phyloP scores from a whole-genome alignment of 2,329 filamentous ascomycete genomes.

The Pleomassaria siparia region DNA sequence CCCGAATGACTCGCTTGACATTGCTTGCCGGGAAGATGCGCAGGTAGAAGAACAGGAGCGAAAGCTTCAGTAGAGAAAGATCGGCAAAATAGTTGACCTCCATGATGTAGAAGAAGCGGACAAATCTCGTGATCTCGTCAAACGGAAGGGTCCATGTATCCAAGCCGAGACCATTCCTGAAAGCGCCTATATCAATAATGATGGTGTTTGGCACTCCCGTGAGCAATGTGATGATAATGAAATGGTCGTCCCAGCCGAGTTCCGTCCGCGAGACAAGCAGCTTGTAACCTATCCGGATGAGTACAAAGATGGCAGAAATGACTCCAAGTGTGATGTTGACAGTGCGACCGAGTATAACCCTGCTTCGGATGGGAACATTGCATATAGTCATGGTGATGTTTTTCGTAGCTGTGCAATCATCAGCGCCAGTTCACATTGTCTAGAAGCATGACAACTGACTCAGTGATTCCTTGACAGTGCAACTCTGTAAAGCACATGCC shows the following conservation, averaged over 20 bases:
- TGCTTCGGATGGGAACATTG: constrained; percentile 41
- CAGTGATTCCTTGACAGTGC: constrained; percentile 13
- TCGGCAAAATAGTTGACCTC: neutral
- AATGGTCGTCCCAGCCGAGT: constrained; percentile 45
- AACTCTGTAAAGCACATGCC: constrained; percentile 10
- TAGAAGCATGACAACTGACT: constrained; percentile 5
- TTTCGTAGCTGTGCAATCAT: constrained; percentile 39
- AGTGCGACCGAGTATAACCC: constrained; percentile 31
- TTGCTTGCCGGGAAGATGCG: constrained; percentile 34
- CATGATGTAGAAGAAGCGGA: neutral
- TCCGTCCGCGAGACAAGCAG: constrained; percentile 34
- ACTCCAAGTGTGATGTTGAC: constrained; percentile 38
- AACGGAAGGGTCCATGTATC: constrained; percentile 1
- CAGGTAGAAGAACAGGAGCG: constrained; percentile 38
- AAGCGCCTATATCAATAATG: constrained; percentile 21
- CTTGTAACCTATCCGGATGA: constrained; percentile 43
- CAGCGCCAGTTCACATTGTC: constrained; percentile 1
- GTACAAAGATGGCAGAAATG: constrained; percentile 37
- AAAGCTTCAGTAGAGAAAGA: constrained; percentile 27
- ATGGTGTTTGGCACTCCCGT: constrained; percentile 27
- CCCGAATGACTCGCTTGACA: constrained; percentile 26
- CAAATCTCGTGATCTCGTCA: constrained; percentile 25
- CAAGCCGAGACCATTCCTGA: constrained; percentile 44
- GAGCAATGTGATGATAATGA: constrained; percentile 23
- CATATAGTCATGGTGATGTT: constrained; percentile 46